phyloP scores from a whole-genome alignment of 2,329 filamentous ascomycete genomes.

The Hypocreales sp. region DNA sequence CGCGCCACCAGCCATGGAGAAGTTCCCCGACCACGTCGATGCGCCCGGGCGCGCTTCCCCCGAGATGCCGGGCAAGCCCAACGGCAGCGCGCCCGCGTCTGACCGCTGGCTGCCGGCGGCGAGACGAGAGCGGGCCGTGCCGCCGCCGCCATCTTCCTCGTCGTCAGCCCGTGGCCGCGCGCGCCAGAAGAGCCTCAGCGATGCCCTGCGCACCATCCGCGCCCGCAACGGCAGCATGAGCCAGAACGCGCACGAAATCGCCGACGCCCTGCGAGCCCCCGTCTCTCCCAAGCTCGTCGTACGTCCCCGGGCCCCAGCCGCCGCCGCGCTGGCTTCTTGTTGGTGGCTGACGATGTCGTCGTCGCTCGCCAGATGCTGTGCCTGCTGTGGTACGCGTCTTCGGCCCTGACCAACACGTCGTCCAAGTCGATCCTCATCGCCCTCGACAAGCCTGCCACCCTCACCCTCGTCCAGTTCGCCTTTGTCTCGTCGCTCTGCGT shows the following conservation, averaged over 20 bases:
- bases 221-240: slow-evolving; percentile 71
- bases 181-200: slow-evolving; percentile 74
- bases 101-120: slow-evolving; percentile 13
- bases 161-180: slow-evolving; percentile 35
- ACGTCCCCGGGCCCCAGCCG: slow-evolving; percentile 14
- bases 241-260: slow-evolving; percentile 87
- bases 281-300: slow-evolving; percentile 81
- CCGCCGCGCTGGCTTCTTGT: background rate
- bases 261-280: slow-evolving; percentile 77
- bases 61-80: slow-evolving; percentile 4
- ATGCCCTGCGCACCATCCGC: slow-evolving; percentile 74
- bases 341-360: slow-evolving; percentile 1
- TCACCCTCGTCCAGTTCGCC: slow-evolving; percentile 85
- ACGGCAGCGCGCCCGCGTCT: slow-evolving; percentile 12
- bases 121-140: no score
- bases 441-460: slow-evolving; percentile 76
- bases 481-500: slow-evolving; percentile 86
- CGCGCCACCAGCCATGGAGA: slow-evolving; percentile 35
- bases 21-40: slow-evolving; percentile 41
- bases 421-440: slow-evolving; percentile 93
- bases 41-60: slow-evolving; percentile 10
- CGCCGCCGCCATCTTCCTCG: no score
- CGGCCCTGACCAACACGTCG: slow-evolving; percentile 90
- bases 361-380: slow-evolving; percentile 52
- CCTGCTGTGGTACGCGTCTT: slow-evolving; percentile 86